Conservation (phyloP, 2,329 filamentous ascomycete genomes). For the Septoria linicola region DNA sequence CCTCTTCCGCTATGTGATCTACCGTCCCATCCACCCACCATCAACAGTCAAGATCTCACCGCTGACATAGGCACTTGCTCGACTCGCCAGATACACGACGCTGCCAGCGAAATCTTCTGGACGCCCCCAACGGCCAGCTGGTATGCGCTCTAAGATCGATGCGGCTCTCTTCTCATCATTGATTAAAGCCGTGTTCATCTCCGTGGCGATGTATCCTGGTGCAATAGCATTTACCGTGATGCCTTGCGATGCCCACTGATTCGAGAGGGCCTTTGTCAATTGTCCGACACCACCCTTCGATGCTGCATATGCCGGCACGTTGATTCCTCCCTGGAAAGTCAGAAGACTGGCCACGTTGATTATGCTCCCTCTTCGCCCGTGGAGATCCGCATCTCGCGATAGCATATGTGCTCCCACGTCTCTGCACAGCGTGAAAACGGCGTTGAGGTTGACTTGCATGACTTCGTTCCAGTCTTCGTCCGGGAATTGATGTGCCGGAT, state of each 20-base stretch:
- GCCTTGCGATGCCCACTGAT: slow-evolving; percentile 80
- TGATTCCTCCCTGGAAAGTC: slow-evolving; percentile 82
- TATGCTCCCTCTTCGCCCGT: slow-evolving; percentile 65
- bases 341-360: slow-evolving; percentile 84
- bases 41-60: slow-evolving; percentile 82
- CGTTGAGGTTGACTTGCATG: slow-evolving; percentile 80
- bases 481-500: slow-evolving; percentile 73
- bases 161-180: slow-evolving; percentile 66
- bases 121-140: slow-evolving; percentile 76
- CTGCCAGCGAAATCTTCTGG: slow-evolving; percentile 88
- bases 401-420: slow-evolving; percentile 81
- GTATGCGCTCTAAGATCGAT: slow-evolving; percentile 77
- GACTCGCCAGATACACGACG: slow-evolving; percentile 72
- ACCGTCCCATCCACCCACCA: slow-evolving; percentile 88
- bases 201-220: slow-evolving; percentile 87
- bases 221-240: slow-evolving; percentile 86
- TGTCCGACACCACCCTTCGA: slow-evolving; percentile 83
- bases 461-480: slow-evolving; percentile 76
- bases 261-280: slow-evolving; percentile 78
- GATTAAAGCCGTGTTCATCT: slow-evolving; percentile 86
- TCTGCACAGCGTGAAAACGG: slow-evolving; percentile 74
- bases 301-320: slow-evolving; percentile 83
- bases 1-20: too few relatives aligned
- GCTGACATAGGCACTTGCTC: slow-evolving; percentile 75
- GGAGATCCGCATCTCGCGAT: slow-evolving; percentile 47